Base-by-base conservation (phyloP, 768 basidiomycete genomes). In the Russula ochroleuca region DNA sequence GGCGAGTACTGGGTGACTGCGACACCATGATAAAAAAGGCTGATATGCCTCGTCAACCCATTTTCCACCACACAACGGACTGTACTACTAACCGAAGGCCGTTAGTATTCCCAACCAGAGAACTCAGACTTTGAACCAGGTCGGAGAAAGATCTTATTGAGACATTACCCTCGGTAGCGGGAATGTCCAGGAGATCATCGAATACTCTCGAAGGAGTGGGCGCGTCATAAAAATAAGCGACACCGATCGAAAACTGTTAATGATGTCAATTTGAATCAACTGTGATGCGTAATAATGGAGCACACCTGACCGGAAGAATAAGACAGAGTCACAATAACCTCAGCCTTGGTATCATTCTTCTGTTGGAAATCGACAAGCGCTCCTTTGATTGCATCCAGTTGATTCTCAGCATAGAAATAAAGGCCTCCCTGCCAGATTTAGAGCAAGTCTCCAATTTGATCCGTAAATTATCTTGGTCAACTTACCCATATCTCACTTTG, bases 171-270 rank as follows among this genome's bases (percentile, higher is more conserved):
- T 49, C 35, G 9, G 57, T 43, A 9, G 45, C n/a, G 1, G 65
- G 64, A n/a, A 68, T 54, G 50, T 53, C 65, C 33, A 68, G 37
- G 21, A 70, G 58, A 25, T 66, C 62, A n/a, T 68, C 67, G 35
- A 70, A 70, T 17, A 64, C 53, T 5, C 67, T 63, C 2, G 2
- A 35, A 14, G 63, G 57, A 19, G 51, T 67, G 10, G 68, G 66
- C 0, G 51, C 68, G 47, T 69, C 61, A 41, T 69, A 69, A 43
- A 67, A 69, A 1, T 62, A 7, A 17, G 35, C 5, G 14, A 47
- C 21, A 3, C 11, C 3, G 4, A 53, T 21, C 4, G 10, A 37
- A 19, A 53, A 3, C 51, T 53, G 33, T 13, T 13, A 53, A 37
- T 21, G 23, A 5, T 17, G 17, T 53, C 35, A 37, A 2, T 28